These are phyloP conservation scores for Hydnomerulius pinastri DNA, from an alignment of 768 basidiomycete genomes.

Conservation along the genomic window DNA sequence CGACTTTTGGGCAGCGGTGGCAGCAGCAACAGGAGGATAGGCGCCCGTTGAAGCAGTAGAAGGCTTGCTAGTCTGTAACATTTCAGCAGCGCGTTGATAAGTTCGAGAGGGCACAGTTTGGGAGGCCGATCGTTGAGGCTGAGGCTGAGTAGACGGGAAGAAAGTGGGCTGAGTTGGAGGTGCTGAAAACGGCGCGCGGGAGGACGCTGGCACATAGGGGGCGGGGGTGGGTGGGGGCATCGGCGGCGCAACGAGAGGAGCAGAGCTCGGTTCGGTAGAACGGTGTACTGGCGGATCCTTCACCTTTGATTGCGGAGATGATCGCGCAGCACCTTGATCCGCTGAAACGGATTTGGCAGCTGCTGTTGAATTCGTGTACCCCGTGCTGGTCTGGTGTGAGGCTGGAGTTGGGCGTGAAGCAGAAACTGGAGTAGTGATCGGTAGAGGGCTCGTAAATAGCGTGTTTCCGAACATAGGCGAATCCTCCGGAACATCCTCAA, in stretches of 20 bases:
- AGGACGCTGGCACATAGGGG: slow-evolving; percentile 4
- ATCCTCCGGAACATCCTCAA: slow-evolving; percentile 32
- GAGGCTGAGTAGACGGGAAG: slow-evolving; percentile 5
- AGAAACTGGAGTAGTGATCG: slow-evolving; percentile 6
- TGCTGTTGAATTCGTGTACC: slow-evolving; percentile 1
- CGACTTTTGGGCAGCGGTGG: slow-evolving; percentile 11
- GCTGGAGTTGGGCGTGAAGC: slow-evolving; percentile 10
- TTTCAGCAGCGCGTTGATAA: slow-evolving; percentile 26
- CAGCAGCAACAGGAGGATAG: not conserved
- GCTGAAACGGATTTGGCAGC: slow-evolving; percentile 6
- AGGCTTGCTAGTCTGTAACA: slow-evolving; percentile 20
- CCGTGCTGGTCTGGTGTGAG: slow-evolving; percentile 4
- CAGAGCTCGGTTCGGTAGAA: slow-evolving; percentile 7
- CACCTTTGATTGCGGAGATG: slow-evolving; percentile 23
- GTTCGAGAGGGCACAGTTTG: slow-evolving; percentile 21
- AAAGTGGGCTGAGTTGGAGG: slow-evolving; percentile 23
- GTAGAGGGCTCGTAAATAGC: not conserved
- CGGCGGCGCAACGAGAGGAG: slow-evolving; percentile 7
- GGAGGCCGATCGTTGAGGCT: slow-evolving; percentile 21
- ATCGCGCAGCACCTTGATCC: slow-evolving; percentile 12
- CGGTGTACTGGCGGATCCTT: slow-evolving; percentile 19
- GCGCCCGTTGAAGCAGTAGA: slow-evolving; percentile 2
- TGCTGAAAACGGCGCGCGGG: slow-evolving; percentile 22
- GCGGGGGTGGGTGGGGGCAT: slow-evolving; percentile 23
- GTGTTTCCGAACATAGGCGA: slow-evolving; percentile 15